Evolutionary conservation across 2,329 filamentous ascomycete genomes (phyloP).

Genomic region (Sporothrix pallida): DNA sequence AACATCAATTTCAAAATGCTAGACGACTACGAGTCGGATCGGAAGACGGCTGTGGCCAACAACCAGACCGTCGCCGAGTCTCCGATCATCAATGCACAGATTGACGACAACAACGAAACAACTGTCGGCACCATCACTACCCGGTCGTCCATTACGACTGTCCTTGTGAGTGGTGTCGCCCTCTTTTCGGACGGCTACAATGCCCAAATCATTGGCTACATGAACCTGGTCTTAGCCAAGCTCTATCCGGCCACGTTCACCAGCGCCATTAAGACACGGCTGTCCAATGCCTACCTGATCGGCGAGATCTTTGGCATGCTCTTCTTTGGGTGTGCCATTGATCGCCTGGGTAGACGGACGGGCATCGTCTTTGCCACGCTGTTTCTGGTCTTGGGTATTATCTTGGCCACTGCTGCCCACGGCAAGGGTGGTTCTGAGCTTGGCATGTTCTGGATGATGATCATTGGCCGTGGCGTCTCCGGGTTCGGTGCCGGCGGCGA

Average conservation of each 20-base stretch:
- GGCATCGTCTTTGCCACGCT: conserved; percentile 55
- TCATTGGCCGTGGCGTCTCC: conserved; percentile 50
- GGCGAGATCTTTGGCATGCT: conserved; percentile 64
- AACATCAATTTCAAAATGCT: neutral
- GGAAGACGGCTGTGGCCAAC: neutral
- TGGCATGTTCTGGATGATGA: conserved; percentile 59
- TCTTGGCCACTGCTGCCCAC: conserved; percentile 53
- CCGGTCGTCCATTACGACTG: neutral
- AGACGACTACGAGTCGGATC: neutral
- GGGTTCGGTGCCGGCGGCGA: conserved; percentile 52
- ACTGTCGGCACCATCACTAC: neutral
- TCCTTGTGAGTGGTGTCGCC: conserved; percentile 16
- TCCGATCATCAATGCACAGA: neutral
- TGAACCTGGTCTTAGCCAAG: conserved; percentile 49
- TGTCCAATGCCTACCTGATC: conserved; percentile 62
- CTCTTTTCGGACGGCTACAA: conserved; percentile 40
- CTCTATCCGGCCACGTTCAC: conserved; percentile 53
- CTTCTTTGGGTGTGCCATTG: conserved; percentile 57
- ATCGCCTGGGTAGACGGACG: conserved; percentile 56
- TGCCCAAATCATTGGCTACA: conserved; percentile 51
- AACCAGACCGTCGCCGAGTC: neutral
- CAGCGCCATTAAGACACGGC: conserved; percentile 53
- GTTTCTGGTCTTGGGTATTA: conserved; percentile 52
- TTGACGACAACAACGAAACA: neutral
- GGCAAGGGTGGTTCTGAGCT: conserved; percentile 43